A percentile compares a stretch with the other conserved stretches of the same genome.
Evolutionary conservation across 2,329 filamentous ascomycete species (phyloP).

Genomic region (Sarocladiaceae sp.): DNA sequence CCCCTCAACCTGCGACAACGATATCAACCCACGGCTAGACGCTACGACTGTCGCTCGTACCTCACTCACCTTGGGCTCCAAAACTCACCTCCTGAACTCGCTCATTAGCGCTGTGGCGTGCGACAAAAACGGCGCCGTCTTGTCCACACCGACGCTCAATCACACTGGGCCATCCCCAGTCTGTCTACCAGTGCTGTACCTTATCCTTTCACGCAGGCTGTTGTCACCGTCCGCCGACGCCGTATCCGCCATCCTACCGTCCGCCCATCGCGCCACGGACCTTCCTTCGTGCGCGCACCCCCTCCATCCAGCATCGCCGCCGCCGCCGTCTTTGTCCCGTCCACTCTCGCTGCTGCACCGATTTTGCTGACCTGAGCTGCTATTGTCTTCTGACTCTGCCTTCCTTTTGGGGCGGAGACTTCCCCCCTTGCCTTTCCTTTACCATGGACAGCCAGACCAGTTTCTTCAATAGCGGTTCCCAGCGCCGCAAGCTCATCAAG

Average conservation of each 20-base stretch:
- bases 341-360: background rate
- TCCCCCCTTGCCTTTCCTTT: conserved; percentile 14
- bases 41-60: background rate
- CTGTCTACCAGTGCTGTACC: background rate
- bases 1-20: no score
- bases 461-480: conserved; percentile 38
- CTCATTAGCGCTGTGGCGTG: conserved; percentile 9
- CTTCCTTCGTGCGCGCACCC: conserved; percentile 4
- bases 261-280: conserved; percentile 2
- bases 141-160: conserved; percentile 7
- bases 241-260: background rate
- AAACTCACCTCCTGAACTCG: background rate
- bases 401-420: conserved; percentile 7
- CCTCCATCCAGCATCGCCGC: conserved; percentile 6
- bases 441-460: conserved; percentile 43
- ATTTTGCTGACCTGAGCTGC: background rate
- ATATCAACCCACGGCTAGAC: no score
- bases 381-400: conserved; percentile 9
- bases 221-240: conserved; percentile 2
- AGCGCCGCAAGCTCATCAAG: conserved; percentile 58
- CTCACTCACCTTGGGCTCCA: background rate
- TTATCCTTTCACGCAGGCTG: background rate
- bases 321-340: background rate
- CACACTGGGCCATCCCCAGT: conserved; percentile 7
- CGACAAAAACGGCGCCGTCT: conserved; percentile 7